Base-by-base conservation (phyloP, 495 filamentous ascomycete genomes). In the Talaromyces thailandensis region DNA sequence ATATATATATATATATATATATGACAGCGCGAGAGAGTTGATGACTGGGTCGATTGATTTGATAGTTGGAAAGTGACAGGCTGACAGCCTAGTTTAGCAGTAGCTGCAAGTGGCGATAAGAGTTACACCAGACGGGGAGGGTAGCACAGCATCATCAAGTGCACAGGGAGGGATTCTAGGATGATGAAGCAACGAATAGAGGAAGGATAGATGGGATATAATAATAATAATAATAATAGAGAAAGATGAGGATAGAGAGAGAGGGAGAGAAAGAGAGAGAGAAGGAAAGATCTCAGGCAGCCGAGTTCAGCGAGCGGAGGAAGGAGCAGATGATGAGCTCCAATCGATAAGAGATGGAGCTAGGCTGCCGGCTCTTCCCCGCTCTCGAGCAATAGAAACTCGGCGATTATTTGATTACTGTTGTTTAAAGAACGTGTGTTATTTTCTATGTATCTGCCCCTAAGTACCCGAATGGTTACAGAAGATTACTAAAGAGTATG, bases 241-340 rank as follows among this genome's bases (percentile, higher is more conserved):
- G n/a, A 6, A 55, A 28, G 21, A 55, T 28, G 21, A 29, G 26
- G 21, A 28, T 28, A 25, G n/a, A 9, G 26, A 28, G 26, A 26
- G 28, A 52, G 18, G 14, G 24, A 18, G 48, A 52, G 23, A 25
- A 6, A 24, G 48, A 48, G 18, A 16, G n/a, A n/a, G n/a, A n/a
- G n/a, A n/a, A n/a, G n/a, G n/a, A n/a, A n/a, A n/a, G n/a, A n/a
- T 52, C 51, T 14, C 51, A 55, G 51, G 51, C 51, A 55, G 24
- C 51, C 51, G 24, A 26, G 51, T 55, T 55, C 26, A 23, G n/a
- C n/a, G n/a, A 28, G 28, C 35, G 51, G n/a, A 55, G 26, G 51
- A 48, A 48, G 43, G 43, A 48, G 18, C n/a, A 48, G n/a, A 21
- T 48, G 9, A 3, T 4, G 40, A 48, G 43, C 43, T 48, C 43